Conservation (phyloP, 441 rosid genomes). For the Hura crepitans region DNA sequence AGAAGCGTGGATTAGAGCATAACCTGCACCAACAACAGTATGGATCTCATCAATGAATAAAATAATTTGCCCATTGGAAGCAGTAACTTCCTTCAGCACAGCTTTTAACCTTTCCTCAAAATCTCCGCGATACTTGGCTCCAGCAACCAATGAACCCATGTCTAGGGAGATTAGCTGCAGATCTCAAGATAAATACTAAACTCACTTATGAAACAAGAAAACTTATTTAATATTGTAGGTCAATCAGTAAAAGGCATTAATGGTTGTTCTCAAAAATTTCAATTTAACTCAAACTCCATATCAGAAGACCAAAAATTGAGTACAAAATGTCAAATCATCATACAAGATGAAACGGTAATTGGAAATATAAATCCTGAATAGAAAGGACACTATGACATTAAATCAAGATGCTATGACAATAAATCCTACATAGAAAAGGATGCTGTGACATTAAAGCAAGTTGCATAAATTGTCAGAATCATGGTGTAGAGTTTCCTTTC, state of each 20-base stretch:
- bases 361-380: not conserved
- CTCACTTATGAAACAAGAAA: not conserved
- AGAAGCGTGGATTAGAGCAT: slow-evolving; percentile 13
- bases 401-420: too few species aligned
- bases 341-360: not conserved
- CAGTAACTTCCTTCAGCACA: slow-evolving; percentile 60
- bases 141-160: slow-evolving; percentile 59
- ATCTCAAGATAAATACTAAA: slow-evolving; percentile 6
- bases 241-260: not conserved
- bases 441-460: not conserved
- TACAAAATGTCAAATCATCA: not conserved
- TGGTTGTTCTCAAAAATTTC: not conserved
- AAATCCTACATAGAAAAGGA: not conserved
- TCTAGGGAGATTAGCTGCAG: slow-evolving; percentile 54
- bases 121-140: slow-evolving; percentile 60
- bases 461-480: not conserved
- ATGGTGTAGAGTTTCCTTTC: not conserved
- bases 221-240: not conserved
- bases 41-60: slow-evolving; percentile 62
- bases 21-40: slow-evolving; percentile 66
- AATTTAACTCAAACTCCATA: slow-evolving; percentile 4
- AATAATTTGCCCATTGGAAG: slow-evolving; percentile 56
- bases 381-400: too few species aligned
- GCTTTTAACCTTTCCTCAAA: slow-evolving; percentile 68
- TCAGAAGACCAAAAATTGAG: not conserved